Base-by-base conservation (phyloP, 2,329 filamentous ascomycete genomes). In the Ciborinia camelliae region DNA sequence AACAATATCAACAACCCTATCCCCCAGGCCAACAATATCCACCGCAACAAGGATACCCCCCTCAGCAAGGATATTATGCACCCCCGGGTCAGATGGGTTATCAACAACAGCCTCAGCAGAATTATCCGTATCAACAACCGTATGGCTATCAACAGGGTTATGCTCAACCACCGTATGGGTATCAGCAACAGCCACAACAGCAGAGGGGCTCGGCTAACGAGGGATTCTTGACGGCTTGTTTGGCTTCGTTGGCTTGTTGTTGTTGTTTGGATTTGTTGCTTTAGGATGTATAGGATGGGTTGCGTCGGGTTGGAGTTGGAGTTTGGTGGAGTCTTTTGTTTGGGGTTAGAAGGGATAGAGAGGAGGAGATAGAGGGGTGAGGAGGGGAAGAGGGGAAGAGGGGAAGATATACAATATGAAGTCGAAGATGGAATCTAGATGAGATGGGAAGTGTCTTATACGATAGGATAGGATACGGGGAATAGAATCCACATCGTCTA, bases 201-300 rank as follows among this genome's bases (percentile, higher is more conserved):
- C 72, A 75, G 63, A 78, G 78, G 7, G 77, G 79, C 65, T 79
- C 79, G 61, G 69, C 75, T 41, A 74, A 77, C 65, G 68, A 59
- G 4, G 80, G 80, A 2, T 71, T 81, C 41, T 75, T 79, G 45
- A 77, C 77, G 4, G 80, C 76, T 20, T 68, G 80, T 51, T 72
- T 80, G 66, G 81, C 76, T 12, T 76, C 75, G 63, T 67, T 81
- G 72, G 80, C 81, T 45, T 81, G 80, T 70, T 82, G 81, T 69
- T 82, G 81, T 70, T 82, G 81, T 75, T 76, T 82, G 74, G 81
- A 82, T 62, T 76, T 79, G 66, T 71, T 82, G 71, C 81, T 82
- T 69, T 81, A 79, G 70, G 14, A 15, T 48, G 26, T 2, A 43
- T 10, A 63, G 41, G 35, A 26, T 23, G 37, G 35, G 20, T 20